A percentile compares a stretch with the other conserved stretches of the same genome.
phyloP scores from a whole-genome alignment of 129 eudicot species.

The Flaveria bidentis region DNA sequence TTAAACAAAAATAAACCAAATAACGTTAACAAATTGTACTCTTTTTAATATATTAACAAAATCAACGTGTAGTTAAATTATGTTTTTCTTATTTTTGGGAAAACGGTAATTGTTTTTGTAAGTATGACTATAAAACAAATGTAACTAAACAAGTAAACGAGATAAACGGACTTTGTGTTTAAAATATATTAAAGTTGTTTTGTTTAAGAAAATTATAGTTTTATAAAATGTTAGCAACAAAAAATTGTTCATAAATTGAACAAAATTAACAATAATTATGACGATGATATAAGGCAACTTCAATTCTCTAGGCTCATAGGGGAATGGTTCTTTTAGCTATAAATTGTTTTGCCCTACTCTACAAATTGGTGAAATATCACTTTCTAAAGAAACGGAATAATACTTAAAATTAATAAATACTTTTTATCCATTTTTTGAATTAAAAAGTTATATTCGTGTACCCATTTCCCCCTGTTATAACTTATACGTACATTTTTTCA shows the following conservation, averaged over 20 bases:
- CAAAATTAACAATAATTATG: background rate
- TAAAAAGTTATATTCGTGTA: background rate
- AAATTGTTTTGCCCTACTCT: slow-evolving; percentile 39
- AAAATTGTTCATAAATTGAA: background rate
- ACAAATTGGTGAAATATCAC: slow-evolving; percentile 44
- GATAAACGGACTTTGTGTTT: background rate
- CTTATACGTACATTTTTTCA: slow-evolving; percentile 3
- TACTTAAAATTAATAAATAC: background rate
- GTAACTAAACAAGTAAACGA: background rate
- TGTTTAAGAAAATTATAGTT: too few relatives aligned
- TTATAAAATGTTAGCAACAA: background rate
- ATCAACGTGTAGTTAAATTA: too few relatives aligned
- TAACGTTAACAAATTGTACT: too few relatives aligned
- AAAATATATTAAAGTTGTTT: too few relatives aligned
- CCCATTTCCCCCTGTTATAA: slow-evolving; percentile 16
- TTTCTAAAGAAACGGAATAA: slow-evolving; percentile 14
- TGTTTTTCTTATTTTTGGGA: too few relatives aligned
- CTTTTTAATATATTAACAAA: too few relatives aligned
- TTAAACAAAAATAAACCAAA: too few relatives aligned
- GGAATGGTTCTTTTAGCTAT: slow-evolving; percentile 28
- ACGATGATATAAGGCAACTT: slow-evolving; percentile 22
- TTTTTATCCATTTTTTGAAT: slow-evolving; percentile 8
- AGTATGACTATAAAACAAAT: background rate
- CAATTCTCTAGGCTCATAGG: slow-evolving; percentile 13
- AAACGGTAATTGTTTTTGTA: background rate